Conservation (phyloP, 2,329 filamentous ascomycete genomes). For the Aspergillus luchuensis region DNA sequence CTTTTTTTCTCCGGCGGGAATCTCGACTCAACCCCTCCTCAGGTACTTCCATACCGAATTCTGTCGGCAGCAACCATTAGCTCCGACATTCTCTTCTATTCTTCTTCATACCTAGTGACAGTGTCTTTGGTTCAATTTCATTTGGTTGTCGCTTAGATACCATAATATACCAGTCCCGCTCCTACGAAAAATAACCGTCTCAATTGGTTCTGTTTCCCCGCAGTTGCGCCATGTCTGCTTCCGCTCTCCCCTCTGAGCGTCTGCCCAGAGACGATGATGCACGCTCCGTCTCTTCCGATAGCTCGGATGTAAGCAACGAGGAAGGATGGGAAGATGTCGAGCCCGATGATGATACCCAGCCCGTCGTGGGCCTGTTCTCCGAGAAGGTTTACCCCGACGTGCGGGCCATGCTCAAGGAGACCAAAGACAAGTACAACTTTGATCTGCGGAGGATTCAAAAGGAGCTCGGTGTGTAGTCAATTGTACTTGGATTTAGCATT, state of each 20-base stretch:
- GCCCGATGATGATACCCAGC: slow-evolving; percentile 63
- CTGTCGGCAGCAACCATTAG: neutral
- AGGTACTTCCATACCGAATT: neutral
- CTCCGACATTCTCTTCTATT: neutral
- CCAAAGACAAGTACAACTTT: slow-evolving; percentile 66
- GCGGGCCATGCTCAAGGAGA: slow-evolving; percentile 66
- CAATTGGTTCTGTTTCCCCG: slow-evolving; percentile 1
- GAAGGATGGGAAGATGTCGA: slow-evolving; percentile 63
- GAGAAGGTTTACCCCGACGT: slow-evolving; percentile 66
- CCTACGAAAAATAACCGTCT: neutral
- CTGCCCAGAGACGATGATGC: slow-evolving; percentile 27
- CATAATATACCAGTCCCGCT: neutral
- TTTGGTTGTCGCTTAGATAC: neutral
- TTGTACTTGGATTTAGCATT: slow-evolving; percentile 13
- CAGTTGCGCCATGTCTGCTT: slow-evolving; percentile 33
- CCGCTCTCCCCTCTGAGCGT: slow-evolving; percentile 22
- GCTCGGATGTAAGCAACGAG: slow-evolving; percentile 52
- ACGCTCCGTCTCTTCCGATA: slow-evolving; percentile 39
- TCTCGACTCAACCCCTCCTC: slow-evolving; percentile 1
- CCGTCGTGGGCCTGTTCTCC: slow-evolving; percentile 69
- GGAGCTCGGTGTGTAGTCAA: slow-evolving; percentile 46
- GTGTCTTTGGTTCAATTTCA: neutral
- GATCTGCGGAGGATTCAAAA: slow-evolving; percentile 66
- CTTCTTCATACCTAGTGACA: neutral
- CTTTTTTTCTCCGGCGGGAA: slow-evolving; percentile 9